phyloP scores from a whole-genome alignment of 2,329 filamentous ascomycete species.

The Cordyceps cicadae region DNA sequence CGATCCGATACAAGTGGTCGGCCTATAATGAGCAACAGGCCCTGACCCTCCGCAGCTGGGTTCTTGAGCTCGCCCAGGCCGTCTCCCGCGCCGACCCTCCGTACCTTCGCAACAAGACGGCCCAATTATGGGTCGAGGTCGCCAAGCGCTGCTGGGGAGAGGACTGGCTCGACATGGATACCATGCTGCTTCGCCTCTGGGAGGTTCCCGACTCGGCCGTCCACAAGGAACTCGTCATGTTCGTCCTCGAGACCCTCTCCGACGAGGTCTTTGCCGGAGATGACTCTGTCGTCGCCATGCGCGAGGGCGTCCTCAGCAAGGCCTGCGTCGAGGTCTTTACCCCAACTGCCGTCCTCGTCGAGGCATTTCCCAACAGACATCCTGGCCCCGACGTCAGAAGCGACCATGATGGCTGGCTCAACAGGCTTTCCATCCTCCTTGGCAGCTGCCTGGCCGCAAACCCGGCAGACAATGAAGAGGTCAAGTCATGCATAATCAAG shows the following conservation, averaged over 20 bases:
- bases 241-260: conserved; percentile 81
- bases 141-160: conserved; percentile 89
- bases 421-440: conserved; percentile 66
- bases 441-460: conserved; percentile 61
- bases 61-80: conserved; percentile 67
- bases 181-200: conserved; percentile 75
- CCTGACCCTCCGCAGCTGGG: conserved; percentile 61
- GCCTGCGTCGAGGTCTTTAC: conserved; percentile 93
- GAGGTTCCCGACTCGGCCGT: conserved; percentile 53
- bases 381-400: conserved; percentile 60
- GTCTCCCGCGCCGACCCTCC: conserved; percentile 64
- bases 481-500: conserved; percentile 65
- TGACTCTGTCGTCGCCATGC: conserved; percentile 74
- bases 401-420: conserved; percentile 81
- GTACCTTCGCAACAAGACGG: conserved; percentile 88
- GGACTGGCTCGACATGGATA: conserved; percentile 93
- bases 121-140: conserved; percentile 88
- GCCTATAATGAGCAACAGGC: conserved; percentile 63
- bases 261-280: conserved; percentile 92
- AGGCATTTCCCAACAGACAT: conserved; percentile 68
- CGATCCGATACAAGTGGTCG: conserved; percentile 77
- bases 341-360: conserved; percentile 62
- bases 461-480: conserved; percentile 55
- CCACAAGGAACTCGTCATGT: conserved; percentile 78
- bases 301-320: conserved; percentile 76